Conservation (phyloP, 768 basidiomycete species). For the Termitomyces sp. region DNA sequence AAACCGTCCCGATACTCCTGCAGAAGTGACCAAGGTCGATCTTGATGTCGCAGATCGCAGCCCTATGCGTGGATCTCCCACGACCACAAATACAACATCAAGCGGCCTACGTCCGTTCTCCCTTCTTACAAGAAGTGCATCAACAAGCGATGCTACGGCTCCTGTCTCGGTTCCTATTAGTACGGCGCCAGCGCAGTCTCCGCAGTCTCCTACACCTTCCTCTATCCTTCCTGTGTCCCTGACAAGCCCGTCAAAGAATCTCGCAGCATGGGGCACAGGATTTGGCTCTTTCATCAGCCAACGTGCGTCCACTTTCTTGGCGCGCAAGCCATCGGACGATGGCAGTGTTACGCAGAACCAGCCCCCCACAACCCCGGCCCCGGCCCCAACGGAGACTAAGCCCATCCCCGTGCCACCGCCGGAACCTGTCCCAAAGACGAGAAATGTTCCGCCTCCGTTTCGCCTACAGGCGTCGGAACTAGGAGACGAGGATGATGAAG, state of each 20-base stretch:
- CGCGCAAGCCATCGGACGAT: conserved; percentile 11
- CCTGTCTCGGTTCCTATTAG: background rate
- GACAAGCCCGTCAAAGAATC: conserved; percentile 11
- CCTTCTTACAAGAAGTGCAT: conserved; percentile 7
- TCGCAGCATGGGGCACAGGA: conserved; percentile 18
- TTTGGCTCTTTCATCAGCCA: conserved; percentile 18
- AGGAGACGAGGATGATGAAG: background rate
- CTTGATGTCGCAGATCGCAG: conserved; percentile 19
- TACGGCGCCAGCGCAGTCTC: conserved; percentile 6
- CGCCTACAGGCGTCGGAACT: background rate
- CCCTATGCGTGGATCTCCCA: background rate
- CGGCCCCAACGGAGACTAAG: conserved; percentile 1
- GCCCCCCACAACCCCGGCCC: background rate
- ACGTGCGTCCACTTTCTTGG: conserved; percentile 15
- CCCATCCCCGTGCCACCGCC: conserved; percentile 1
- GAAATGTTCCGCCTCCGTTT: conserved; percentile 1
- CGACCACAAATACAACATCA: conserved; percentile 4
- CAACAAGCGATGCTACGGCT: background rate
- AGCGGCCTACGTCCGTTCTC: conserved; percentile 14
- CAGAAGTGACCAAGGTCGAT: conserved; percentile 36
- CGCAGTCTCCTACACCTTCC: conserved; percentile 7
- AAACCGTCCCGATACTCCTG: conserved; percentile 33
- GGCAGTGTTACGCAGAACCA: background rate
- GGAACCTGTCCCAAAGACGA: conserved; percentile 4
- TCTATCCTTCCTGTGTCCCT: conserved; percentile 7